Evolutionary conservation across 768 basidiomycete species (phyloP), one percentile per base, ranked within the genome.

Genomic region (Suillus paluster): DNA sequence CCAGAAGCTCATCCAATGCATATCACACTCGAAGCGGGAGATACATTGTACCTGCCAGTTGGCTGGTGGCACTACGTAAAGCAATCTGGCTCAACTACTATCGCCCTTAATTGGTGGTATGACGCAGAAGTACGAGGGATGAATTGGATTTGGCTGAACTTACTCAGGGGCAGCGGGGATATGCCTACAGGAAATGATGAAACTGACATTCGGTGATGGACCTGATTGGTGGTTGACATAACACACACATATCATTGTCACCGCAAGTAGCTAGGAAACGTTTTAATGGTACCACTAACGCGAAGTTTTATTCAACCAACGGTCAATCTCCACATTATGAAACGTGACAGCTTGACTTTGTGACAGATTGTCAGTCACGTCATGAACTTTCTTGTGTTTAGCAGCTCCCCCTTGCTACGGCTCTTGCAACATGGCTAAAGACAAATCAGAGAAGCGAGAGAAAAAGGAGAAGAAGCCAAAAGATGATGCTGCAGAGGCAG

Each of bases 11-110:
- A 84, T 54, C 89, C 94, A 1, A 82, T 95, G 38, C 77, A 81
- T 14, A 81, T 96, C 27, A 85, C 84, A 1, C 70, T 97, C 8
- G 64, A 77, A 5, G 83, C 85, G 7, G 95, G 95, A 4, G 90
- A 96, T 66, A 87, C 90, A 1, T 76, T 97, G 21, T 97, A 94
- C 74, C 84, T 97, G 21, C 96, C 96, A n/a, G 84, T 90, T 5
- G 89, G 93, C 0, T 97, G 96, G 96, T 97, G 91, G 90, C 95
- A 97, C 71, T 84, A 92, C 69, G 94, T 97, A 39, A 81, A 86
- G 44, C 95, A 97, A 71, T 78, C 83, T 4, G 83, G 81, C 4
- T 78, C 81, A 62, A 78, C 80, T 25, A 87, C 84, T 1, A 85
- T 94, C 62, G 91, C 92, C 2, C 67, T 92, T 23, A 95, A 95